These are phyloP conservation scores for Dianthus caryophyllus DNA, from an alignment of 148 eudicot species.

Conservation along the genomic window DNA sequence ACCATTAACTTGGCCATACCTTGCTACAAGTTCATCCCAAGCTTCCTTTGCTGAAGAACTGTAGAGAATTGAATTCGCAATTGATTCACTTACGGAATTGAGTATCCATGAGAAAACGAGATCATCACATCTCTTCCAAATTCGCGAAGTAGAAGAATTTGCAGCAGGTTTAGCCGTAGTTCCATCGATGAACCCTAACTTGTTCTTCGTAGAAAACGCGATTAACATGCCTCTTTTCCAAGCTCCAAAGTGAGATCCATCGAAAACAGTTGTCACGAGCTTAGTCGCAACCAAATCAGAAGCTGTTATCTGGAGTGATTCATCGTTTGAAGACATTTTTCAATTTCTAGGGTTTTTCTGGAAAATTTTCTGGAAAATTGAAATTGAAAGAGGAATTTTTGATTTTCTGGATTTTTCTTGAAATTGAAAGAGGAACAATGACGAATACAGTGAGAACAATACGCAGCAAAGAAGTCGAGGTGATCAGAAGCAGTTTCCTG, in stretches of 20 bases:
- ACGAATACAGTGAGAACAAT: no score
- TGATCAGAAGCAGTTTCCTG: no score
- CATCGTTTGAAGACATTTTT: background rate
- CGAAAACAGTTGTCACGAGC: background rate
- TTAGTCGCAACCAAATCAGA: background rate
- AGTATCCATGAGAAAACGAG: background rate
- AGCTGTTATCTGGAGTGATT: background rate
- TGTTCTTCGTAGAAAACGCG: background rate
- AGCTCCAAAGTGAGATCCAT: background rate
- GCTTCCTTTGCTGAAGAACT: background rate
- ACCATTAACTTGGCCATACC: background rate
- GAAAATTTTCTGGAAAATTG: no score
- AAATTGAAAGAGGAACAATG: no score
- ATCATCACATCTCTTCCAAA: background rate
- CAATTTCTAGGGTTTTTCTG: no score
- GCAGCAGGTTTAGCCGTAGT: background rate
- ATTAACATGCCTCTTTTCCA: background rate
- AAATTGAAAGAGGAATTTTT: no score
- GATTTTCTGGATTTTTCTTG: no score
- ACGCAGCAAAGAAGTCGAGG: no score
- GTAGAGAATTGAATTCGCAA: background rate
- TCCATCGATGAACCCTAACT: background rate
- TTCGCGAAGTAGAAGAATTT: background rate
- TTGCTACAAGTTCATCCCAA: background rate
- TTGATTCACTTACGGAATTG: background rate